Percentiles rank a stretch among this genome's conserved stretches.
These are phyloP conservation scores for Diaporthe citrichinensis DNA, from an alignment of 2,329 filamentous ascomycete species.

Conservation along the genomic window DNA sequence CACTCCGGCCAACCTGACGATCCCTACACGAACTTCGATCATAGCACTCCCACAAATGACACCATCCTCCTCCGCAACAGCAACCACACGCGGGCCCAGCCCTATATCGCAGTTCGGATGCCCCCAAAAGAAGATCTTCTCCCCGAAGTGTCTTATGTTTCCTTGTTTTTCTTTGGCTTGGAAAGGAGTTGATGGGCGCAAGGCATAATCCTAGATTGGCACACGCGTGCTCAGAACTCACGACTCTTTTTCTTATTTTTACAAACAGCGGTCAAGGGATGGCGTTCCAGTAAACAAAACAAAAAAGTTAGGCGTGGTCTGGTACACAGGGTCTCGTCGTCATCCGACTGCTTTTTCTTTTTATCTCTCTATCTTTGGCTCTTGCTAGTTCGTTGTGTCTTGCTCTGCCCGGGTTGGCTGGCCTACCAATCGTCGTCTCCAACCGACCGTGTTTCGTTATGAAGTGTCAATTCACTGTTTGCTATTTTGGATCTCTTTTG, in stretches of 20 bases:
- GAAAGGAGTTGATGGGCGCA: conserved; percentile 15
- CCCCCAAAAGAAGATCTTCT: not conserved
- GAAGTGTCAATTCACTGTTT: not conserved
- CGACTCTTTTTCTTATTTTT: not conserved
- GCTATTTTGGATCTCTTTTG: not conserved
- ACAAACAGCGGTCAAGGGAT: conserved; percentile 23
- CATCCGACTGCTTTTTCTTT: conserved; percentile 12
- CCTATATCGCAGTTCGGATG: conserved; percentile 4
- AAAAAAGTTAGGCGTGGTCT: conserved; percentile 13
- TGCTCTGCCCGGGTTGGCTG: conserved; percentile 11
- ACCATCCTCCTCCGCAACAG: conserved; percentile 1
- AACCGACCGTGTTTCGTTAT: not conserved
- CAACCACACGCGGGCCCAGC: not conserved
- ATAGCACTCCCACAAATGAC: conserved; percentile 10
- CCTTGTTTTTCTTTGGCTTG: not conserved
- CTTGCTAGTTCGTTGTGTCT: not conserved
- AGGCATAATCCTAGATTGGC: conserved; percentile 12
- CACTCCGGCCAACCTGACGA: conserved; percentile 28
- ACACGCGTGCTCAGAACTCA: not conserved
- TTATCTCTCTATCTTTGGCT: not conserved
- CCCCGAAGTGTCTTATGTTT: not conserved
- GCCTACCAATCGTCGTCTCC: not conserved
- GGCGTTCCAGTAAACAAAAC: conserved; percentile 34
- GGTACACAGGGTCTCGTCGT: conserved; percentile 11
- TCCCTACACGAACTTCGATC: conserved; percentile 29